Base-by-base conservation (phyloP, 306 rosid genomes). In the Rosa rugosa region DNA sequence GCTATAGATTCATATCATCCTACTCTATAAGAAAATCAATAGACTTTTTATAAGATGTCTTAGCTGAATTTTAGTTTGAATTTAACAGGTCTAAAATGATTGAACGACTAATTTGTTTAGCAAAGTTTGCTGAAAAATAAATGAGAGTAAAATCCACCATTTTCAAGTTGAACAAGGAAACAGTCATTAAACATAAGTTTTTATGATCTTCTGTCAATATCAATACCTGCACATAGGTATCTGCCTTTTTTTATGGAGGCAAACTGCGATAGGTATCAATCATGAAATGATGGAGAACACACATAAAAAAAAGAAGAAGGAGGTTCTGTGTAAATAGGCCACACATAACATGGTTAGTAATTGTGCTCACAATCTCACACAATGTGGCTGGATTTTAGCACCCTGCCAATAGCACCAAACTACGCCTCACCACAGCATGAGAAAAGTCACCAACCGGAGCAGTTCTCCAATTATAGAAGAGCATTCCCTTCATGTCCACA, bases 1-100 rank as follows among this genome's bases (percentile, higher is more conserved):
- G 22, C 38, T 41, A 36, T 16, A 51, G 42, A 45, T 7, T 18
- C 70, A 20, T 22, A 12, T 3, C 63, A 79, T 50, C 47, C 44
- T 36, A 71, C 14, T 41, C 53, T 7, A 80, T 14, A 20, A 40
- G 23, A 45, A 49, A 69, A 25, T 44, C 11, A 12, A 45, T 57
- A 16, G 45, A 60, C 25, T 45, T 62, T 17, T 59, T 27, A 23
- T 7, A 57, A 75, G 42, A 57, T 14, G 69, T 59, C 4, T 42
- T 17, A 40, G 47, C 64, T 72, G 63, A 51, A 73, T 11, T 56
- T 34, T 53, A 53, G 66, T 40, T 73, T 46, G 59, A 73, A 54
- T 38, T 11, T 38, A 44, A 27, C 18, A 5, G 41, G 18, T 62
- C 41, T 11, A 25, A 31, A 62, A 11, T 62, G 23, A 34, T 11